Evolutionary conservation across 805 yeast genomes (phyloP).

Genomic region (Starmerella vaccinii): DNA sequence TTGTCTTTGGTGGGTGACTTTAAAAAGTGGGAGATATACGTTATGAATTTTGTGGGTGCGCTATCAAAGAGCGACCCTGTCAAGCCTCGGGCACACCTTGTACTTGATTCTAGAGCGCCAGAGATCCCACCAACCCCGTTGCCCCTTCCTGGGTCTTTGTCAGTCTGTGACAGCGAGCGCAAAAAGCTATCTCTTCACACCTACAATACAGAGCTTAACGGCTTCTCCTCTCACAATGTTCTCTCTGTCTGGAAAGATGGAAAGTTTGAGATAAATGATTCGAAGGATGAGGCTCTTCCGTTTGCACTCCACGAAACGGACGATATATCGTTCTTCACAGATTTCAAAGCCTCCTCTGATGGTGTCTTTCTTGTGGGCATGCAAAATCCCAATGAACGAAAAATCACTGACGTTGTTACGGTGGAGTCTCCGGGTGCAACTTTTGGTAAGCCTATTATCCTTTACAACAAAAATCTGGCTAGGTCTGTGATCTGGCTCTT

Average conservation of each 20-base stretch:
- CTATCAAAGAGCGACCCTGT: conserved; percentile 11
- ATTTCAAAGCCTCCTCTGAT: conserved; percentile 12
- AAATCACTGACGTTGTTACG: conserved; percentile 8
- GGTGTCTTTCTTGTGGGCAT: conserved; percentile 15
- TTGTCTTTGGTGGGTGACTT: not conserved
- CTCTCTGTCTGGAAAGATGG: conserved; percentile 10
- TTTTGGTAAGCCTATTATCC: conserved; percentile 8
- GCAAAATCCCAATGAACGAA: not conserved
- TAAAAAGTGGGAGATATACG: conserved; percentile 16
- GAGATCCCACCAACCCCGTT: conserved; percentile 11
- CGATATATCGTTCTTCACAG: conserved; percentile 12
- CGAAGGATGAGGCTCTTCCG: not conserved
- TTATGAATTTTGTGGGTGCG: conserved; percentile 16
- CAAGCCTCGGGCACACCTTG: conserved; percentile 9
- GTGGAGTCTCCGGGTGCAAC: conserved; percentile 12
- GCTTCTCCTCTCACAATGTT: not conserved
- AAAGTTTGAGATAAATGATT: not conserved
- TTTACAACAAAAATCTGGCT: conserved; percentile 4
- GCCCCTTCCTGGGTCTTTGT: conserved; percentile 6
- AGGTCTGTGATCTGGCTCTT: conserved; percentile 16
- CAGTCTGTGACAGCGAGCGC: not conserved
- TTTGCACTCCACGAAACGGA: conserved; percentile 2
- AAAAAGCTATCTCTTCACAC: not conserved
- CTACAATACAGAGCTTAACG: conserved; percentile 3
- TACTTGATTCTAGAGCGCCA: conserved; percentile 9